phyloP scores from a whole-genome alignment of 192 early-diverging fungal species.

The Umbelopsis ramanniana region DNA sequence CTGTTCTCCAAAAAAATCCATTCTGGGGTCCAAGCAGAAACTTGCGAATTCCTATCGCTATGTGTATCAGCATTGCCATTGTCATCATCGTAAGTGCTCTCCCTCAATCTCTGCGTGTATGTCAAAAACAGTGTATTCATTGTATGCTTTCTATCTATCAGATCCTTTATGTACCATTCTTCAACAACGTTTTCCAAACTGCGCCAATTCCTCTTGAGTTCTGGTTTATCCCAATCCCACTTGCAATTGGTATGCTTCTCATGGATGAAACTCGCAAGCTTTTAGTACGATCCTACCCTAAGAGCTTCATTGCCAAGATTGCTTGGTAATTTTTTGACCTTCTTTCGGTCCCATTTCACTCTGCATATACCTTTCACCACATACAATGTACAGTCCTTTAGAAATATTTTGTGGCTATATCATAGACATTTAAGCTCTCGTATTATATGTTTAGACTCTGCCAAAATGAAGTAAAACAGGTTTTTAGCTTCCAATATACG shows the following conservation, averaged over 20 bases:
- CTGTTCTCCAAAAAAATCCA: constrained; percentile 63
- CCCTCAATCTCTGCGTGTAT: background rate
- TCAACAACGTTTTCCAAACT: constrained; percentile 58
- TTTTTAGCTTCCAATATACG: no score
- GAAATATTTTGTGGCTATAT: no score
- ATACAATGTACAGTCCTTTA: no score
- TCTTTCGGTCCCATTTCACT: no score
- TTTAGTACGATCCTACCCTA: constrained; percentile 49
- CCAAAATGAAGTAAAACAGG: no score
- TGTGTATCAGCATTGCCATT: constrained; percentile 44
- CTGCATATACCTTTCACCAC: no score
- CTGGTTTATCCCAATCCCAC: constrained; percentile 65
- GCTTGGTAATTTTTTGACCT: constrained; percentile 54
- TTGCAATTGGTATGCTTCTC: constrained; percentile 55
- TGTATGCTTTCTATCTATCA: background rate
- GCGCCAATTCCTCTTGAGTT: constrained; percentile 58
- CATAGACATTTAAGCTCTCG: no score
- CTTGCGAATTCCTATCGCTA: constrained; percentile 53
- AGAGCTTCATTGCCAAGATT: constrained; percentile 53
- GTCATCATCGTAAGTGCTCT: constrained; percentile 38
- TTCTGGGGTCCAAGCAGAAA: constrained; percentile 59
- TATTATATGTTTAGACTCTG: no score
- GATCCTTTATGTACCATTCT: constrained; percentile 48
- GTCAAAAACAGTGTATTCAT: background rate
- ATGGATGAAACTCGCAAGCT: constrained; percentile 68